Conservation (phyloP, 2,329 filamentous ascomycete species). For the Pestalotiopsis sp. region DNA sequence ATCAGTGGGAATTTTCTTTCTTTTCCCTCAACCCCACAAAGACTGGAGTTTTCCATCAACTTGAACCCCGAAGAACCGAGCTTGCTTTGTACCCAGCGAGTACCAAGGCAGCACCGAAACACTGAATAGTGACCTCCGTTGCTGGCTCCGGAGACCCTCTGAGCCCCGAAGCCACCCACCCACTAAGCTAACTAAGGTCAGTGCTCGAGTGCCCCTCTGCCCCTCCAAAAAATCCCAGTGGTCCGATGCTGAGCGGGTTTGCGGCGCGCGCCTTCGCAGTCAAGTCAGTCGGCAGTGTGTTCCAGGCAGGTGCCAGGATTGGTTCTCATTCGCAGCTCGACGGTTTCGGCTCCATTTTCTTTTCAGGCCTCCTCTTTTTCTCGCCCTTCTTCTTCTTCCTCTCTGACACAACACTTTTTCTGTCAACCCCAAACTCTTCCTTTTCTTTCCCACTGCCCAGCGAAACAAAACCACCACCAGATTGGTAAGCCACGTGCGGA, state of each 20-base stretch:
- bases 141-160: not conserved
- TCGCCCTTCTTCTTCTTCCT: not conserved
- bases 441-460: not conserved
- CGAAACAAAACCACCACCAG: not conserved
- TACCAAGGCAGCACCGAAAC: not conserved
- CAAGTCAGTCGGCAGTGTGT: not conserved
- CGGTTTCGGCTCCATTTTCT: not conserved
- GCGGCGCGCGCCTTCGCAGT: not conserved
- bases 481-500: constrained; percentile 6
- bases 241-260: not conserved
- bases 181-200: not conserved
- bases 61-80: not conserved
- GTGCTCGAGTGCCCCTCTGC: not conserved
- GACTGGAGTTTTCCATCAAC: not conserved
- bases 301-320: not conserved
- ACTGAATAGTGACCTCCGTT: not conserved
- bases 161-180: not conserved
- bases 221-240: not conserved
- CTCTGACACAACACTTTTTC: not conserved
- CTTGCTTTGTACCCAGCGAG: not conserved
- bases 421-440: not conserved
- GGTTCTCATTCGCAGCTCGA: not conserved
- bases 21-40: not conserved
- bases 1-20: not conserved
- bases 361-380: not conserved